Evolutionary conservation across 2,329 filamentous ascomycete species (phyloP), one percentile per base, ranked within the genome.

Genomic region (Onygenales sp.): DNA sequence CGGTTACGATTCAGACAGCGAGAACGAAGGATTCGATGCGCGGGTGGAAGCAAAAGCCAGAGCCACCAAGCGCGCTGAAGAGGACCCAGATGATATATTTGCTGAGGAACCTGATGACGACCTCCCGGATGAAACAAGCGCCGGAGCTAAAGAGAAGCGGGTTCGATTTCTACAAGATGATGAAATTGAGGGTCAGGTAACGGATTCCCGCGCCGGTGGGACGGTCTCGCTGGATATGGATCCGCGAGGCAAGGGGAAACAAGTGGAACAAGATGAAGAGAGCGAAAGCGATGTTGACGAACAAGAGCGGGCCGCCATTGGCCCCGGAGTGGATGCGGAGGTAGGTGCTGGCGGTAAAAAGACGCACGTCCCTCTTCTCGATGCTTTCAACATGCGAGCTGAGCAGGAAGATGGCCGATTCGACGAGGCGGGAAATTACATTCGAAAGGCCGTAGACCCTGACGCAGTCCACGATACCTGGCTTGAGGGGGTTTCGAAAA

Each of bases 351-450:
- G 93, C 11, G 87, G 87, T 2, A 86, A 94, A 62, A 97, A 96
- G 74, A 87, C 84, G 63, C 89, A 96, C 69, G 93, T 93, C 1
- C 93, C 93, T 1, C 89, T 93, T 67, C 79, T 98, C 5, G 93
- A 97, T 69, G 92, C 92, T 2, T 98, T 98, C 78, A 97, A 98
- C 66, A 87, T 98, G 78, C 84, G 82, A 55, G 75, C 81, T 10
- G 93, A 98, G 69, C 85, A 94, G 68, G 90, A 97, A 64, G 92
- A 97, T 61, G 93, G 93, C 1, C 80, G 84, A 9, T 98, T 96
- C 63, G 93, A 98, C 66, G 87, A 93, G 61, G 76, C 84, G 1
- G 92, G 92, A 8, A 98, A 97, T 69, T 98, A 84, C 67, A 83
- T 98, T 44, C 83, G 93, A 54, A 94, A 94, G 69, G 91, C 91